Evolutionary conservation across 148 eudicot species (phyloP), one percentile per base, ranked within the genome.

Genomic region (Suaeda aralocaspica): DNA sequence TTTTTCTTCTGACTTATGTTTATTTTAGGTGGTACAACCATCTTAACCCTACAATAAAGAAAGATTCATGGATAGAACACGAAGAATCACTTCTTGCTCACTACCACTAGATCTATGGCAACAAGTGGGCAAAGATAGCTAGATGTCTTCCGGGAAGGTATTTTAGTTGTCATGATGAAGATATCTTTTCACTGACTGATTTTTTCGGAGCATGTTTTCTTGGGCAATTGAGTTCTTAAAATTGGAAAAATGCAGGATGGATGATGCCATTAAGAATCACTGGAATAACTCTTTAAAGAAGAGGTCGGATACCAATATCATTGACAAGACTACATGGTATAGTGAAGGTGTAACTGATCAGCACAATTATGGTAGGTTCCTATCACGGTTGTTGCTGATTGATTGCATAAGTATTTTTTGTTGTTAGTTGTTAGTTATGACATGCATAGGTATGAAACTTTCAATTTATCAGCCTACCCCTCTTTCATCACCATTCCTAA

Each of bases 131-230:
- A 46, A 87, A 89, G 70, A 82, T 92, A 45, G 91, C 98, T 2
- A 84, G 68, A 77, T 86, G 80, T 81, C 86, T 92, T 44, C 98
- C 96, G 19, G 98, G 98, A 86, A 89, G 98, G 98, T 92, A 85
- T 63, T 41, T 50, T n/a, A n/a, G n/a, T n/a, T n/a, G n/a, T n/a
- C n/a, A n/a, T n/a, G n/a, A 36, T 8, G 8, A 4, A 36, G 4
- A 36, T 36, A 36, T 36, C 4, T 36, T 3, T 36, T 3, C 8
- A 36, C 8, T 36, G 4, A 36, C 41, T 36, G 8, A n/a, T n/a
- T n/a, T n/a, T n/a, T n/a, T n/a, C 10, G 6, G 0, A 24, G 44
- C 13, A 55, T 57, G 13, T 63, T 42, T 58, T 59, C 1, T 18
- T 55, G 52, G 63, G 4, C 5, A 36, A 36, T 8, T 36, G 41